Conservation (phyloP, 2,329 filamentous ascomycete genomes). For the Ascochyta viciae-villosae region DNA sequence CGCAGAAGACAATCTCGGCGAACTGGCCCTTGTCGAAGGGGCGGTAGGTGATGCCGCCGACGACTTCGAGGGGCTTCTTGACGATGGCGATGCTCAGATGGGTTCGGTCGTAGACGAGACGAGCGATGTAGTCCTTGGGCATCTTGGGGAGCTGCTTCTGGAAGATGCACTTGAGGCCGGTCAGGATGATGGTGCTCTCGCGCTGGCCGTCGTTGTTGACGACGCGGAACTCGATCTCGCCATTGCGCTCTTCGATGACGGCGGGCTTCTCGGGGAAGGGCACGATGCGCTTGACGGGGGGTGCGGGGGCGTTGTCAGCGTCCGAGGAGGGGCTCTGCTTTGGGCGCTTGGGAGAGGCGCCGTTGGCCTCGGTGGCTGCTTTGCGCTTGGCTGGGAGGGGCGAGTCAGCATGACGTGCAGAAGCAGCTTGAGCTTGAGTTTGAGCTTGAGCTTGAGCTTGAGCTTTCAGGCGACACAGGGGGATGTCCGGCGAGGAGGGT, state of each 20-base stretch:
- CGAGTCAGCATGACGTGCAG: slow-evolving; percentile 23
- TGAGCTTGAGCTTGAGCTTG: not conserved
- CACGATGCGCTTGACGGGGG: slow-evolving; percentile 67
- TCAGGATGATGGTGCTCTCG: slow-evolving; percentile 92
- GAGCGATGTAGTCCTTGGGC: slow-evolving; percentile 98
- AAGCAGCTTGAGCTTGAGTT: not conserved
- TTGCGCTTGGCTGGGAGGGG: slow-evolving; percentile 69
- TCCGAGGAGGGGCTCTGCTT: slow-evolving; percentile 46
- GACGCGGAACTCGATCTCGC: slow-evolving; percentile 95
- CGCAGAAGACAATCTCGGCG: slow-evolving; percentile 98
- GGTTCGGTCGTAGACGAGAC: slow-evolving; percentile 94
- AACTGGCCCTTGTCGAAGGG: slow-evolving; percentile 92
- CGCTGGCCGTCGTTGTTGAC: slow-evolving; percentile 94
- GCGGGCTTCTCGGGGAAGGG: slow-evolving; percentile 94
- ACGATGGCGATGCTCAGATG: slow-evolving; percentile 97
- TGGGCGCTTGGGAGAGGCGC: slow-evolving; percentile 66
- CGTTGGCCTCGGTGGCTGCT: slow-evolving; percentile 72
- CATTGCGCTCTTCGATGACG: slow-evolving; percentile 89
- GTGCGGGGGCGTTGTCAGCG: slow-evolving; percentile 43
- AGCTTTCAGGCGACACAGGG: slow-evolving; percentile 13
- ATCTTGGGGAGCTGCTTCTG: slow-evolving; percentile 99
- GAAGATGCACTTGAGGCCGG: slow-evolving; percentile 95
- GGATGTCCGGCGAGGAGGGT: slow-evolving; percentile 19
- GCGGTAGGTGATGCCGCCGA: slow-evolving; percentile 93
- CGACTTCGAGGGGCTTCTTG: slow-evolving; percentile 94